phyloP scores from a whole-genome alignment of 2,329 filamentous ascomycete species.

The Penicillium expansum region DNA sequence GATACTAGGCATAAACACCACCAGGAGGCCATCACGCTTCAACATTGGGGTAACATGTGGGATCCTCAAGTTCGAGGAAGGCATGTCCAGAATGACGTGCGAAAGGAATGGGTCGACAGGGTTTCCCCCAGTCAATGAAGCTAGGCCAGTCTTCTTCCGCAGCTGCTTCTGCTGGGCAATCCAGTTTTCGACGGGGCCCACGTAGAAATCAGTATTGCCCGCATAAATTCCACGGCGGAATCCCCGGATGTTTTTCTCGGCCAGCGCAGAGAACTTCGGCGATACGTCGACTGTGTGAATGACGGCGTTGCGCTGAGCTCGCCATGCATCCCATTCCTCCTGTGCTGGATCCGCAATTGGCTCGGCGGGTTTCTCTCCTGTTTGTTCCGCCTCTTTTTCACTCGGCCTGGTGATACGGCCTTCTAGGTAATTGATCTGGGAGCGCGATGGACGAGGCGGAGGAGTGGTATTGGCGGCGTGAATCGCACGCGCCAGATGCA shows the following conservation, averaged over 20 bases:
- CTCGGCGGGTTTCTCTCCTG: slow-evolving; percentile 7
- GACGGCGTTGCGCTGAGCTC: slow-evolving; percentile 60
- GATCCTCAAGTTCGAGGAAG: slow-evolving; percentile 56
- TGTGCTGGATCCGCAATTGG: slow-evolving; percentile 24
- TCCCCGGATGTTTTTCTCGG: slow-evolving; percentile 61
- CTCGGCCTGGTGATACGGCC: slow-evolving; percentile 23
- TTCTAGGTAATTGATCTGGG: slow-evolving; percentile 33
- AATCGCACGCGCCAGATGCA: slow-evolving; percentile 72
- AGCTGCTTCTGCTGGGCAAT: slow-evolving; percentile 52
- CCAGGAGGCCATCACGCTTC: slow-evolving; percentile 61
- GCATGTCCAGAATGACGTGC: slow-evolving; percentile 72
- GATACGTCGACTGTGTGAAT: slow-evolving; percentile 72
- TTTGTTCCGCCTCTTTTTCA: slow-evolving; percentile 23
- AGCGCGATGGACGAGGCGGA: slow-evolving; percentile 41
- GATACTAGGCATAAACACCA: slow-evolving; percentile 73
- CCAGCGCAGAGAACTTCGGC: slow-evolving; percentile 60
- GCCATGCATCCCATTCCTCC: slow-evolving; percentile 47
- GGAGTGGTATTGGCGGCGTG: slow-evolving; percentile 66
- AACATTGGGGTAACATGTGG: slow-evolving; percentile 53
- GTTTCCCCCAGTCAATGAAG: slow-evolving; percentile 12
- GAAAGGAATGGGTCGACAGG: slow-evolving; percentile 61
- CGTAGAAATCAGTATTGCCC: slow-evolving; percentile 69
- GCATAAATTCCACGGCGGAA: slow-evolving; percentile 71
- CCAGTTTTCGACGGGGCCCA: slow-evolving; percentile 64
- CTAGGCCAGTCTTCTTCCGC: slow-evolving; percentile 29